Evolutionary conservation across 176 grass and related monocot species (phyloP).

Genomic region (Calamus simplicifolius): DNA sequence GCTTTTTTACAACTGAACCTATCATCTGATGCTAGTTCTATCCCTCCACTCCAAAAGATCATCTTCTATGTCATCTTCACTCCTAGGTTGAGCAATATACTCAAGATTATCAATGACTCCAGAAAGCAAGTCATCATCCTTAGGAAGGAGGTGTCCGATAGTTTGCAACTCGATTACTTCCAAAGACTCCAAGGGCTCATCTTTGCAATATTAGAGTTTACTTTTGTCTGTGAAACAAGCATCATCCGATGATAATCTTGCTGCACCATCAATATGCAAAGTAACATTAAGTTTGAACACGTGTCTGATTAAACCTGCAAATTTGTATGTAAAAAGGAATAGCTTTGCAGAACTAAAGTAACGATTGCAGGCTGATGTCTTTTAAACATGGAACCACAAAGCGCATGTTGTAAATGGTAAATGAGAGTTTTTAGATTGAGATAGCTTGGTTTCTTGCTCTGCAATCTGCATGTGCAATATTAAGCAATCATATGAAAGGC

Average conservation of each 20-base stretch:
- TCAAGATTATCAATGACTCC: conserved; percentile 73
- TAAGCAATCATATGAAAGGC: conserved; percentile 10
- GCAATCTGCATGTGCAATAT: neutral
- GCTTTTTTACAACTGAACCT: conserved; percentile 22
- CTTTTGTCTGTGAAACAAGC: conserved; percentile 29
- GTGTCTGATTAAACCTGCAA: no score
- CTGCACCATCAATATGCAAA: conserved; percentile 32
- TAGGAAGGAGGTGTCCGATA: conserved; percentile 85
- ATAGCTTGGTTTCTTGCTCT: neutral
- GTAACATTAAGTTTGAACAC: neutral
- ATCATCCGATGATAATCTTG: conserved; percentile 50
- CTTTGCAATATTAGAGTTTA: conserved; percentile 44
- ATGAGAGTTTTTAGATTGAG: neutral
- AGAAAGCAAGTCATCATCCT: conserved; percentile 86
- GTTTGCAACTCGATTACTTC: conserved; percentile 74
- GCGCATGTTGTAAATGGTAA: no score
- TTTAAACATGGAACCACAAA: no score
- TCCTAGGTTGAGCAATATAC: conserved; percentile 30
- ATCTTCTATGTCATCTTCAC: conserved; percentile 71
- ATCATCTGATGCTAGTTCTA: conserved; percentile 78
- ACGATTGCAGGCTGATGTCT: no score
- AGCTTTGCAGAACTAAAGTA: neutral
- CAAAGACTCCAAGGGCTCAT: conserved; percentile 60
- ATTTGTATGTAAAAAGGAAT: no score
- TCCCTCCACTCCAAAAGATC: conserved; percentile 77